Base-by-base conservation (phyloP, 1,284 basidiomycete species). In the Earliella scabrosa region DNA sequence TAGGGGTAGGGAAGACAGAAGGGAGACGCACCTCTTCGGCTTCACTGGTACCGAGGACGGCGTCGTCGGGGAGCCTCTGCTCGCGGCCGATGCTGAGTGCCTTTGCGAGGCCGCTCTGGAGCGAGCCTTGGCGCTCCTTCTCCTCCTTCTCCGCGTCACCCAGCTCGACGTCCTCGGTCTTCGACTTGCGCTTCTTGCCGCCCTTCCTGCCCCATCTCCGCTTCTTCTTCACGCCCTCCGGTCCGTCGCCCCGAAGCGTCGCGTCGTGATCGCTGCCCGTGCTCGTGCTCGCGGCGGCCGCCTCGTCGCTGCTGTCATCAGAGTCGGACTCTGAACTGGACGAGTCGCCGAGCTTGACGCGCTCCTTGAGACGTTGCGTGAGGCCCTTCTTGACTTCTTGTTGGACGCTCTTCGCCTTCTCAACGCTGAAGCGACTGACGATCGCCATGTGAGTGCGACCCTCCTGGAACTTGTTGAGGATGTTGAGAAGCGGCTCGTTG, bases 371-470 rank as follows among this genome's bases (percentile, higher is more conserved):
- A 51, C 87, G 84, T 58, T 86, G 85, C 0, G 87, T 88, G 20
- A 90, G 75, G 27, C 85, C 83, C 50, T 81, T 79, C 68, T 88
- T 90, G 49, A 86, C 84, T 23, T 80, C 84, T 52, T 85, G 77
- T 73, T 88, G 86, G 20, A 87, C 93, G 52, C 83, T 85, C 45
- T 77, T 79, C 14, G 81, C 86, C 77, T 82, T 68, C 65, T 69
- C 70, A 58, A 72, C 56, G 47, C 72, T 73, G 59, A 76, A 68
- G 43, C 88, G 83, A 57, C 84, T 85, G 61, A 97, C 93, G 61
- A 96, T 89, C 32, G 94, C 94, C 82, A 97, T 94, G 69, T 97
- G 94, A 36, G 88, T 91, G 39, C 92, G 82, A n/a, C 93, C 94
- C 68, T 95, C 92, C 70, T 96, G 94, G 73, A 97, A 96, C 58